Evolutionary conservation across 768 basidiomycete genomes (phyloP).

Genomic region (Leccinum arenicola): DNA sequence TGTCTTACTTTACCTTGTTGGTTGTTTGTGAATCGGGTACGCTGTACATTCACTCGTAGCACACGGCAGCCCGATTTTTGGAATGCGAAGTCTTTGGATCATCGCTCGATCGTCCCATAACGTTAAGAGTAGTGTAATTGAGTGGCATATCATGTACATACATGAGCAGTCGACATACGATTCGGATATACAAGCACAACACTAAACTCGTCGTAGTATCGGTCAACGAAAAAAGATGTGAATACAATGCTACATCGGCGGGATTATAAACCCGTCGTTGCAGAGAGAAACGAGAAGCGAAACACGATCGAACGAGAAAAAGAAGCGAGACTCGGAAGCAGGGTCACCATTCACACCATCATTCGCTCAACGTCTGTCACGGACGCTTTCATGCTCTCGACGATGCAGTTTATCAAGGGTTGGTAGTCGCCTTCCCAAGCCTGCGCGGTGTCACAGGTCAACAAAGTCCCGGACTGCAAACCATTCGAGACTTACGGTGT

Average conservation of each 20-base stretch:
- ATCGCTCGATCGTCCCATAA: not conserved
- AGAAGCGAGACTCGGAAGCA: not conserved
- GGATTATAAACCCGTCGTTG: not conserved
- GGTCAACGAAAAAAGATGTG: not conserved
- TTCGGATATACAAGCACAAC: not conserved
- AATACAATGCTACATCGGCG: not conserved
- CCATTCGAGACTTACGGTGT: constrained; percentile 21
- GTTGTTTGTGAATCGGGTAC: not conserved
- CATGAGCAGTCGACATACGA: not conserved
- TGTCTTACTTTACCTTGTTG: not conserved
- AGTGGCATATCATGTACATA: not conserved
- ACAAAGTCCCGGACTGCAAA: not conserved
- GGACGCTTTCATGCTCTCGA: constrained; percentile 24
- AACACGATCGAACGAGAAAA: not conserved
- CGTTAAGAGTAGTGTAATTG: not conserved
- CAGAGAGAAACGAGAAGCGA: not conserved
- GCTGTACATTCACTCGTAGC: too few relatives aligned
- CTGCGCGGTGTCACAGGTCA: constrained; percentile 10
- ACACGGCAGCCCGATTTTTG: not conserved
- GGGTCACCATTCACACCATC: constrained; percentile 20
- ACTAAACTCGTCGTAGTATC: not conserved
- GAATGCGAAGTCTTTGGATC: not conserved
- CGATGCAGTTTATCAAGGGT: constrained; percentile 31
- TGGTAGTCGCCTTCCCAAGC: constrained; percentile 36
- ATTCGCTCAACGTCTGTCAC: constrained; percentile 29